Percentiles rank a stretch among this genome's conserved stretches.
These are phyloP conservation scores for Trichoderma endophyticum DNA, from an alignment of 2,329 filamentous ascomycete genomes.

Conservation along the genomic window DNA sequence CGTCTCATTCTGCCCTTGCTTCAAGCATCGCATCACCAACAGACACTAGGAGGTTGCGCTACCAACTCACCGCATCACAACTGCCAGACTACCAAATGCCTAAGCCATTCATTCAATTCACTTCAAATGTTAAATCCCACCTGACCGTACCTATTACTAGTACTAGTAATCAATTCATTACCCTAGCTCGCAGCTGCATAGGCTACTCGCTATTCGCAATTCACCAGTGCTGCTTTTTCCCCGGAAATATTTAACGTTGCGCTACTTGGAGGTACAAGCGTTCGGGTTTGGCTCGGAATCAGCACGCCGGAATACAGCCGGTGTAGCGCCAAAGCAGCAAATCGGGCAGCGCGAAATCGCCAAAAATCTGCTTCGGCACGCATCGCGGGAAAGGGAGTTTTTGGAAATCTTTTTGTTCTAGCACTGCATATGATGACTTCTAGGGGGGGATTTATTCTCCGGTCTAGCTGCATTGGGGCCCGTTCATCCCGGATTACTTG, in stretches of 20 bases:
- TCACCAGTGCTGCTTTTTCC: background rate
- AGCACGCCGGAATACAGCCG: background rate
- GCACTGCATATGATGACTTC: background rate
- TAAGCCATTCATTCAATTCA: background rate
- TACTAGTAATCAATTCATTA: background rate
- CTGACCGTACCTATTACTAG: background rate
- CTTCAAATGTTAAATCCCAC: background rate
- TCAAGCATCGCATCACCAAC: background rate
- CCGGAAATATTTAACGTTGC: background rate
- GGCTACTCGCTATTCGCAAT: background rate
- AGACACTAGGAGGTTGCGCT: background rate
- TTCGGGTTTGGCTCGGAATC: slow-evolving; percentile 12
- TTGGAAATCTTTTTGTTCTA: background rate
- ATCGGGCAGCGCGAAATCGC: background rate
- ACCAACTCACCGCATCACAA: background rate
- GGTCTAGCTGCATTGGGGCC: background rate
- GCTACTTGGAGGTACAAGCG: background rate
- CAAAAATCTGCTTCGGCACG: background rate
- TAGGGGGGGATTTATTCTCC: background rate
- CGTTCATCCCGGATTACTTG: background rate
- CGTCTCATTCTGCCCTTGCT: background rate
- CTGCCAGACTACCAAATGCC: background rate
- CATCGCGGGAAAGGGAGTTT: background rate
- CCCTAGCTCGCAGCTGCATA: background rate
- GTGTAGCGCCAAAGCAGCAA: background rate